Percentiles rank a stretch among this genome's conserved stretches.
phyloP scores from a whole-genome alignment of 2,329 filamentous ascomycete species.

The Coniochaeta pulveracea region DNA sequence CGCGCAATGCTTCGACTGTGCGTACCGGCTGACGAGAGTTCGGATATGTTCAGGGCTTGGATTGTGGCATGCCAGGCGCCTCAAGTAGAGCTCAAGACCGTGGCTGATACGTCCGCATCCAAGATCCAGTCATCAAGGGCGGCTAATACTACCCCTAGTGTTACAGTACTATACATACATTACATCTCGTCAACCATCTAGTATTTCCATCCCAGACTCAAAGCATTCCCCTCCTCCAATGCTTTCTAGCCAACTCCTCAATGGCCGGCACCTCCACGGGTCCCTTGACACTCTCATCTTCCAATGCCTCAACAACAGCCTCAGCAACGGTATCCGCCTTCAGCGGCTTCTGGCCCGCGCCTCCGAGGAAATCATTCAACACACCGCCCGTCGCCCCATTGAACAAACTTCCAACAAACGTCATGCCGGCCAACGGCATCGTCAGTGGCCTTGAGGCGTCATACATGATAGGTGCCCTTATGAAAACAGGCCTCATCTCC shows the following conservation, averaged over 20 bases:
- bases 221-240: conserved; percentile 86
- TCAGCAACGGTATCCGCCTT: conserved; percentile 82
- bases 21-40: too few relatives aligned
- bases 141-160: conserved; percentile 17
- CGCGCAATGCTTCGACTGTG: too few relatives aligned
- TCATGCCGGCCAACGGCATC: conserved; percentile 69
- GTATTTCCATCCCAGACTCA: conserved; percentile 26
- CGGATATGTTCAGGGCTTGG: too few relatives aligned
- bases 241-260: conserved; percentile 66
- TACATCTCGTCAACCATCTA: neutral
- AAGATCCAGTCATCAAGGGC: conserved; percentile 8
- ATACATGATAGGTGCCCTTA: conserved; percentile 82
- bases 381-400: conserved; percentile 69
- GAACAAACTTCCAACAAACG: conserved; percentile 61
- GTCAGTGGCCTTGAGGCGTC: conserved; percentile 74
- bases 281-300: conserved; percentile 61
- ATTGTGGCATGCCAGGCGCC: too few relatives aligned
- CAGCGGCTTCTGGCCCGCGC: conserved; percentile 74
- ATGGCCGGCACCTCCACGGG: conserved; percentile 71
- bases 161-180: conserved; percentile 2
- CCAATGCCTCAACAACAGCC: conserved; percentile 78
- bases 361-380: conserved; percentile 66
- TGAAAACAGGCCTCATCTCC: conserved; percentile 65
- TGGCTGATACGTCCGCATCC: too few relatives aligned
- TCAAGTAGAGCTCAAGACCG: too few relatives aligned